A percentile compares a stretch with the other conserved stretches of the same genome.
Conservation (phyloP, 164 flowering plant species). For the Magnolia changhungtana region DNA sequence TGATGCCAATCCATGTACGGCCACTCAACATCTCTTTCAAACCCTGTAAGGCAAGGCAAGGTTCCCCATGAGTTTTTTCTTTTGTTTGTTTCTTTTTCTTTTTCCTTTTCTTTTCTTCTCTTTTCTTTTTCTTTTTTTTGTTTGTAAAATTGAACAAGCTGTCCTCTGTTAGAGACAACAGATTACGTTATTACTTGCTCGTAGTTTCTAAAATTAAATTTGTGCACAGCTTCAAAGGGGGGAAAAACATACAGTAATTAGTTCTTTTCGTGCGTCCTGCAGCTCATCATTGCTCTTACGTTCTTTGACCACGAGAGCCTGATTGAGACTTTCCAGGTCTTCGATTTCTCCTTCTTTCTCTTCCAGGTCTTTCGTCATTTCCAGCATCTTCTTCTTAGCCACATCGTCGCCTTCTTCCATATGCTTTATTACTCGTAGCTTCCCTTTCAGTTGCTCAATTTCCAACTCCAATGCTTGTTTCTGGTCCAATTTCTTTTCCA, state of each 20-base stretch:
- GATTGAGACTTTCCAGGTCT: constrained; percentile 34
- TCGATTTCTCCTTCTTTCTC: too few relatives aligned
- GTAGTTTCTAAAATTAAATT: neutral
- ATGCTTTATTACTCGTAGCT: constrained; percentile 54
- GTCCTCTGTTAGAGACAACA: neutral
- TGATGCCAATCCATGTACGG: neutral
- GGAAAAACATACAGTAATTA: constrained; percentile 39
- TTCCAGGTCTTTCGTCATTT: too few relatives aligned
- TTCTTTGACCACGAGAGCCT: constrained; percentile 51
- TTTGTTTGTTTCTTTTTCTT: too few relatives aligned
- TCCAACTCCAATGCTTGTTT: constrained; percentile 73
- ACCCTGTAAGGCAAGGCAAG: neutral
- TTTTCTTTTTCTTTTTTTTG: too few relatives aligned
- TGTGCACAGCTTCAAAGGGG: neutral
- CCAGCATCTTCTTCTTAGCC: constrained; percentile 33
- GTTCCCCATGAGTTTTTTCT: neutral
- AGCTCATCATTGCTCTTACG: constrained; percentile 31
- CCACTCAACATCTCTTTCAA: neutral
- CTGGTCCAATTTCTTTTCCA: constrained; percentile 57
- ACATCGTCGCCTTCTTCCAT: constrained; percentile 50
- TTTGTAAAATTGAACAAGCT: too few relatives aligned
- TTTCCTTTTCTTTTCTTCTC: too few relatives aligned
- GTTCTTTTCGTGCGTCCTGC: constrained; percentile 52
- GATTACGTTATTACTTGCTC: neutral
- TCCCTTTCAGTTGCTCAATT: constrained; percentile 62